Percentiles rank a stretch among this genome's conserved stretches.
Evolutionary conservation across 1,284 basidiomycete genomes (phyloP).

Genomic region (Caloboletus firmus): DNA sequence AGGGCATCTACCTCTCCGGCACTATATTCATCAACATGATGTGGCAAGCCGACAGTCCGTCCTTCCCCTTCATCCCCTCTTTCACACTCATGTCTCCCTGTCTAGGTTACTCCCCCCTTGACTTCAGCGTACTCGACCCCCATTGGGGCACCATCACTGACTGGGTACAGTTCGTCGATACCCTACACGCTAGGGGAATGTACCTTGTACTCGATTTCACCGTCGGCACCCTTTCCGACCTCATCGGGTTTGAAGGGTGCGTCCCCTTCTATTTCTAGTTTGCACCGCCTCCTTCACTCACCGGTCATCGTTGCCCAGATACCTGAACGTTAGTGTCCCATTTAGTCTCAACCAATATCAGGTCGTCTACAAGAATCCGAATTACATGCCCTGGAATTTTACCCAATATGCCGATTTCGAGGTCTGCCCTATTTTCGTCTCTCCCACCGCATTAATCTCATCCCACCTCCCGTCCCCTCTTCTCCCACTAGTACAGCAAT

Average conservation of each 20-base stretch:
- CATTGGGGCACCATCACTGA: constrained; percentile 84
- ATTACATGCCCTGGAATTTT: constrained; percentile 82
- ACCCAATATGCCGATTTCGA: constrained; percentile 80
- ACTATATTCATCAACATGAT: constrained; percentile 92
- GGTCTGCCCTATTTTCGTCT: constrained; percentile 36
- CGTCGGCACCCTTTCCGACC: constrained; percentile 86
- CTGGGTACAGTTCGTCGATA: constrained; percentile 74
- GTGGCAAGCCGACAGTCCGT: constrained; percentile 91
- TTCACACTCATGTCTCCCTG: constrained; percentile 8
- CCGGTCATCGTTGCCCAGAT: constrained; percentile 43
- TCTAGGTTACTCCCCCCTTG: constrained; percentile 86
- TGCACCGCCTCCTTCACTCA: constrained; percentile 15
- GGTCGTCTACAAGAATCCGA: constrained; percentile 74
- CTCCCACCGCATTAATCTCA: neutral
- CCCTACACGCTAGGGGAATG: constrained; percentile 79
- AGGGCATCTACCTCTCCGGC: constrained; percentile 84
- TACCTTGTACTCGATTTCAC: constrained; percentile 92
- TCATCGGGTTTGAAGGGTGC: constrained; percentile 81
- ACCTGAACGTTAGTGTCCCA: constrained; percentile 76
- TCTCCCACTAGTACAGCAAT: constrained; percentile 54
- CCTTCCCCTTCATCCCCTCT: neutral
- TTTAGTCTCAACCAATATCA: constrained; percentile 77
- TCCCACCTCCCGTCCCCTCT: constrained; percentile 1
- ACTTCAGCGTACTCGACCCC: constrained; percentile 86
- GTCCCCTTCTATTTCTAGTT: constrained; percentile 17